Base-by-base conservation (phyloP, 2,329 filamentous ascomycete species). In the Colletotrichum cordylinicola region DNA sequence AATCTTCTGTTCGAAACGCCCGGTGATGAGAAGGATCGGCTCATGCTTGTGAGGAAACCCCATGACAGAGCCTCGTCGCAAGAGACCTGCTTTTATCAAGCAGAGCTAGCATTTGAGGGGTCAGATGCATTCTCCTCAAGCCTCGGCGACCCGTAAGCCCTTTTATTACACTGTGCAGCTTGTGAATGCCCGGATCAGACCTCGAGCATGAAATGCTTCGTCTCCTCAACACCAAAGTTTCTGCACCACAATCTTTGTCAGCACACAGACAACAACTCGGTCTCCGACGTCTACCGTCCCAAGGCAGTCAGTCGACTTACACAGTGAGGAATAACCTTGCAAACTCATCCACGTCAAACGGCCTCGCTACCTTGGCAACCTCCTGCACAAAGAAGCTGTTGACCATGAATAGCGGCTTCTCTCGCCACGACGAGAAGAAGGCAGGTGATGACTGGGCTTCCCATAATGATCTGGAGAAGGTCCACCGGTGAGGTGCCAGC, bases 361-460 rank as follows among this genome's bases (percentile, higher is more conserved):
- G 81, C 12, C 79, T 80, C 8, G 80, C 85, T 35, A 85, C 82
- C 78, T 81, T 77, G 82, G 84, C 85, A 18, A 86, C 81, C 1
- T 85, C 83, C 56, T 82, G 79, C 60, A 86, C 85, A 62, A 81
- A 79, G 76, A 85, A 78, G 33, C 84, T 79, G n/a, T 79, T 70
- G 52, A 87, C 81, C 43, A 78, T 75, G 65, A 82, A 86, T 65
- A 85, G 81, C 10, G 85, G 84, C 80, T 85, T 86, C 39, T 84
- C 83, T n/a, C 85, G 83, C 87, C 87, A 88, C 4, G 86, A 84
- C 3, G 81, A 82, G 78, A 82, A 87, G 77, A 88, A 88, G 4
- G 85, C 82, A 24, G 85, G 80, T 2, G 86, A 85, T 6, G 82
- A 83, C 35, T 79, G 74, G 1, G 87, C 86, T 18, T 86, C 82